Evolutionary conservation across 495 filamentous ascomycete genomes (phyloP), one percentile per base, ranked within the genome.

Genomic region (Xylaria scruposa): DNA sequence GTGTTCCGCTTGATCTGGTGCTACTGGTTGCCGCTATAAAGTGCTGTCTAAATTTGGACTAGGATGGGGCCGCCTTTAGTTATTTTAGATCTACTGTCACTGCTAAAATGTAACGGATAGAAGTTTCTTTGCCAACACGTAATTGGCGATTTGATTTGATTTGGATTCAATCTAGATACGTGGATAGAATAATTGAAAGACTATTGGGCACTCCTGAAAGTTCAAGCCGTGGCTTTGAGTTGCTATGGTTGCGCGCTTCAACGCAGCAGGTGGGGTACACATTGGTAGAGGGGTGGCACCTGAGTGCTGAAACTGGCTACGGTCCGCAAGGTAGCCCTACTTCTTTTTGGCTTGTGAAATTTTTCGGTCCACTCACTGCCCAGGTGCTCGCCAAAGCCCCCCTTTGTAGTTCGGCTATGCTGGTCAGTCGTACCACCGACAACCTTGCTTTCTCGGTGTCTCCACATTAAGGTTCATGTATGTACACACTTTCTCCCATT

Each of bases 301-400:
- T 66, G 63, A 66, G 63, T 46, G 63, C n/a, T 53, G 31, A 31
- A 66, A 29, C 44, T 66, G 63, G 63, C 63, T 31, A 21, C 17
- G 54, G 29, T 38, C 17, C 0, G 13, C 31, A 21, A 38, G 56
- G 33, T 38, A 60, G 29, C 29, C 58, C 58, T 60, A 38, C 51
- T 46, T 64, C 38, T 47, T 64, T 64, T 33, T 65, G 62, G 42
- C 62, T 47, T 49, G 62, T 65, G 42, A 65, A 65, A 33, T 46
- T 65, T 65, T 65, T 49, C 24, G 62, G 17, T 44, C 26, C 15
- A 17, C 47, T 29, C 6, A 31, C 36, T 38, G 7, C 36, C 36
- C 36, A 38, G 21, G 13, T 17, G 40, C 42, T 26, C 33, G 15
- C 17, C 17, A 24, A 26, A 53, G 21, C 49, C 49, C 49, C 47